A percentile compares a stretch with the other conserved stretches of the same genome.
phyloP scores from a whole-genome alignment of 257 asterid genomes.

The Capsicum chinense region DNA sequence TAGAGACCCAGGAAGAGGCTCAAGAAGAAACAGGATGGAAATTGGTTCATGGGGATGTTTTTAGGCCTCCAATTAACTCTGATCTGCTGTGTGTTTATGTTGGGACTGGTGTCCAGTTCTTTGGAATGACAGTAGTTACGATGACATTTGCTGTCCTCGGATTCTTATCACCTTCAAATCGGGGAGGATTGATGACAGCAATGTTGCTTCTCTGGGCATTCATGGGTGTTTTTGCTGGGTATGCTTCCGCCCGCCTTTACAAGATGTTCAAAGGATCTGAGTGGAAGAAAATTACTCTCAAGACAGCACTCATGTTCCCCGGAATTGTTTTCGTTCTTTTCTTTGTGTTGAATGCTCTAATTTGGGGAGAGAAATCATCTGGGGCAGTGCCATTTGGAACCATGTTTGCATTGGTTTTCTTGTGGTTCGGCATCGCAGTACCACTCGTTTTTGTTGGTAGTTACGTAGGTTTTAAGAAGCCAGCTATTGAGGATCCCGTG shows the following conservation, averaged over 20 bases:
- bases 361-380: slow-evolving; percentile 90
- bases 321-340: slow-evolving; percentile 65
- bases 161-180: slow-evolving; percentile 87
- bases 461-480: slow-evolving; percentile 74
- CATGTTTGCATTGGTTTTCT: slow-evolving; percentile 72
- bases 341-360: slow-evolving; percentile 76
- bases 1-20: slow-evolving; percentile 95
- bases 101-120: slow-evolving; percentile 87
- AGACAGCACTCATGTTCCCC: slow-evolving; percentile 79
- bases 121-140: slow-evolving; percentile 79
- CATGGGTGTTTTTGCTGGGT: slow-evolving; percentile 92
- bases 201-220: slow-evolving; percentile 92
- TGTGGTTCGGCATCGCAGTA: slow-evolving; percentile 89
- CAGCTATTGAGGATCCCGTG: slow-evolving; percentile 86
- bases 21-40: slow-evolving; percentile 99
- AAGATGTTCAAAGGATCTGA: slow-evolving; percentile 90
- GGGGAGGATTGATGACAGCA: slow-evolving; percentile 93
- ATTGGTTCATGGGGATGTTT: slow-evolving; percentile 88
- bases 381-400: slow-evolving; percentile 96
- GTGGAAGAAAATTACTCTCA: slow-evolving; percentile 83
- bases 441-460: slow-evolving; percentile 91
- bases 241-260: slow-evolving; percentile 82
- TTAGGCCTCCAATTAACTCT: slow-evolving; percentile 83
- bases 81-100: slow-evolving; percentile 79
- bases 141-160: slow-evolving; percentile 86